Percentiles rank a stretch among this genome's conserved stretches.
Conservation (phyloP, 768 basidiomycete species). For the Nidularia pulvinata region DNA sequence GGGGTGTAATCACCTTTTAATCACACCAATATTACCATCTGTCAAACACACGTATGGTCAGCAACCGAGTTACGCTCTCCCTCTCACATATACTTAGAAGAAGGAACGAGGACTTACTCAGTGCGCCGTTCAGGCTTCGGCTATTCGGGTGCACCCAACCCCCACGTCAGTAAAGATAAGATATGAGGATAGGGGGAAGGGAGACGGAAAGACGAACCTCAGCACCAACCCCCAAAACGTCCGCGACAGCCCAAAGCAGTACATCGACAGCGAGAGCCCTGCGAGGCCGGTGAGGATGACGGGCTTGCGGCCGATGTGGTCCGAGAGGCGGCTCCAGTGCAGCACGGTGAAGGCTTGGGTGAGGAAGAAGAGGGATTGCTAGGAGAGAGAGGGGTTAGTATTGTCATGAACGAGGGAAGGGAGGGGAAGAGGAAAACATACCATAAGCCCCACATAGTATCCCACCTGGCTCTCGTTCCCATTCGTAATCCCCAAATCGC, state of each 20-base stretch:
- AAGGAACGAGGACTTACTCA: conserved; percentile 41
- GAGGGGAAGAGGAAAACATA: too few relatives aligned
- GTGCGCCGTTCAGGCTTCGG: conserved; percentile 68
- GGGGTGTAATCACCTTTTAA: conserved; percentile 43
- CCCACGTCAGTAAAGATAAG: neutral
- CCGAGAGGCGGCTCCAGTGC: conserved; percentile 76
- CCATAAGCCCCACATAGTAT: conserved; percentile 80
- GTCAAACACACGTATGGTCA: conserved; percentile 6
- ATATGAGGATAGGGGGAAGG: neutral
- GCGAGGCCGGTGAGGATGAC: conserved; percentile 66
- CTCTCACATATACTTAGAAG: too few relatives aligned
- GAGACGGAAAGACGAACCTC: conserved; percentile 28
- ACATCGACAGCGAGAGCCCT: conserved; percentile 70
- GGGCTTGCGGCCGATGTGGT: conserved; percentile 74
- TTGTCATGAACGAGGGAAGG: neutral
- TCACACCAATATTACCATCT: conserved; percentile 67
- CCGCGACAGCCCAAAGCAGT: conserved; percentile 70
- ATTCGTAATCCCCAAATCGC: conserved; percentile 65
- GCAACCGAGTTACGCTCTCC: neutral
- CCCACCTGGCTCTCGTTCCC: conserved; percentile 74
- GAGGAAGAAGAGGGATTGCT: conserved; percentile 81
- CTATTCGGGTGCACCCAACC: conserved; percentile 29
- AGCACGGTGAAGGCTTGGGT: conserved; percentile 74
- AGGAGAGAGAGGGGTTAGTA: neutral
- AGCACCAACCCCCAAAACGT: conserved; percentile 66